phyloP scores from a whole-genome alignment of 108 stramenopile genomes.

The Cylindrotheca closterium region DNA sequence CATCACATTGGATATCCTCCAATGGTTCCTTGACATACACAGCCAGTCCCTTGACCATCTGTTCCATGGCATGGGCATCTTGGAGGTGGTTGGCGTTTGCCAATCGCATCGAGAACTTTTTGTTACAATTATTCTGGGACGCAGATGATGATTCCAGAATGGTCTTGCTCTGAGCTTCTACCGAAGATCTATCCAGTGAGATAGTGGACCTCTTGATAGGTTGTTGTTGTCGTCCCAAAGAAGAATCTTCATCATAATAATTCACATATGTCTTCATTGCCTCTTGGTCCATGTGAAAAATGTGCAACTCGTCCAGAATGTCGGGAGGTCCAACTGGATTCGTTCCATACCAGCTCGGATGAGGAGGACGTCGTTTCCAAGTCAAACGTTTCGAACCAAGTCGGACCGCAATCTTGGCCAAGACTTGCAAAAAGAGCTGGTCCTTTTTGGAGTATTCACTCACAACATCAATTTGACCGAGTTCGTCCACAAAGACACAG shows the following conservation, averaged over 20 bases:
- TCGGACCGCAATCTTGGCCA: slow-evolving; percentile 17
- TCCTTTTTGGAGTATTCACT: no score
- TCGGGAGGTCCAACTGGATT: not conserved
- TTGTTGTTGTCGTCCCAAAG: no score
- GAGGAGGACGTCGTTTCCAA: no score
- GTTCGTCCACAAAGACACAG: slow-evolving; percentile 26
- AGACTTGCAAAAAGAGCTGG: slow-evolving; percentile 4
- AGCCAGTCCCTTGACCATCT: slow-evolving; percentile 38
- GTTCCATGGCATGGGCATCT: slow-evolving; percentile 11
- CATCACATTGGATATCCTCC: slow-evolving; percentile 26
- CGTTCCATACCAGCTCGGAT: no score
- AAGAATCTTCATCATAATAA: not conserved
- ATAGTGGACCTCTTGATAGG: not conserved
- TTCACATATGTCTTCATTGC: slow-evolving; percentile 13
- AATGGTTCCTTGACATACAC: slow-evolving; percentile 40
- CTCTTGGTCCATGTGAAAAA: slow-evolving; percentile 15
- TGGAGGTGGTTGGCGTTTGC: not conserved
- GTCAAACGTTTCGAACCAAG: slow-evolving; percentile 19
- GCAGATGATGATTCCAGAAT: not conserved
- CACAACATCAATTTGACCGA: no score
- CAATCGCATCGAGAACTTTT: slow-evolving; percentile 12
- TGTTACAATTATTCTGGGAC: not conserved
- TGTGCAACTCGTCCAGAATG: slow-evolving; percentile 10
- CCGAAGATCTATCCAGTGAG: not conserved
- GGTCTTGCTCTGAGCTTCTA: not conserved